These are phyloP conservation scores for Trametes cingulata DNA, from an alignment of 768 basidiomycete genomes.

Conservation along the genomic window DNA sequence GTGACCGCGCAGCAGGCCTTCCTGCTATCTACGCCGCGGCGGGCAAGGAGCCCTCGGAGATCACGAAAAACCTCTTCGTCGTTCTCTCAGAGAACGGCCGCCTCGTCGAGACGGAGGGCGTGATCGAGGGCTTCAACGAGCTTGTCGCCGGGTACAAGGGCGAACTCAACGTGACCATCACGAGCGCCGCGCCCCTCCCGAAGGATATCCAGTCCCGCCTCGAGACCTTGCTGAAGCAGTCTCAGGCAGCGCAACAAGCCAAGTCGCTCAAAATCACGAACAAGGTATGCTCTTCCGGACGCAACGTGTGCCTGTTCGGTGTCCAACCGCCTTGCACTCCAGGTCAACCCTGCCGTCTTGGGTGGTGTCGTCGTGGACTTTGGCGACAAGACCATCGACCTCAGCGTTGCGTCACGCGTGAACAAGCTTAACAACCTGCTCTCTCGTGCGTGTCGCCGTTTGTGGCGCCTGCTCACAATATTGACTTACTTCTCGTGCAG, in stretches of 20 bases:
- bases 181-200: conserved; percentile 80
- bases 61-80: conserved; percentile 89
- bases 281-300: conserved; percentile 60
- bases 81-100: conserved; percentile 94
- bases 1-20: conserved; percentile 74
- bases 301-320: background rate
- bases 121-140: conserved; percentile 90
- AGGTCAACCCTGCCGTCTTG: conserved; percentile 91
- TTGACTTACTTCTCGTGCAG: background rate
- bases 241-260: conserved; percentile 80
- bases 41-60: conserved; percentile 80
- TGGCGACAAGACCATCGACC: conserved; percentile 97
- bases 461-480: background rate
- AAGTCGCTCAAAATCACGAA: conserved; percentile 89
- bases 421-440: conserved; percentile 92
- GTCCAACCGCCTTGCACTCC: background rate
- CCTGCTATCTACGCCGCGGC: conserved; percentile 64
- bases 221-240: conserved; percentile 84
- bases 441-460: conserved; percentile 54
- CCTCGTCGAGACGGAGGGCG: conserved; percentile 77
- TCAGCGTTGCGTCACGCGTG: conserved; percentile 91
- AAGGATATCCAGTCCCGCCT: conserved; percentile 75
- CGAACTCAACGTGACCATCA: conserved; percentile 90
- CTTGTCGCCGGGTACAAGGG: conserved; percentile 89
- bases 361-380: conserved; percentile 96